A percentile compares a stretch with the other conserved stretches of the same genome.
phyloP scores from a whole-genome alignment of 2,329 filamentous ascomycete species.

The Fusarium camptoceras region DNA sequence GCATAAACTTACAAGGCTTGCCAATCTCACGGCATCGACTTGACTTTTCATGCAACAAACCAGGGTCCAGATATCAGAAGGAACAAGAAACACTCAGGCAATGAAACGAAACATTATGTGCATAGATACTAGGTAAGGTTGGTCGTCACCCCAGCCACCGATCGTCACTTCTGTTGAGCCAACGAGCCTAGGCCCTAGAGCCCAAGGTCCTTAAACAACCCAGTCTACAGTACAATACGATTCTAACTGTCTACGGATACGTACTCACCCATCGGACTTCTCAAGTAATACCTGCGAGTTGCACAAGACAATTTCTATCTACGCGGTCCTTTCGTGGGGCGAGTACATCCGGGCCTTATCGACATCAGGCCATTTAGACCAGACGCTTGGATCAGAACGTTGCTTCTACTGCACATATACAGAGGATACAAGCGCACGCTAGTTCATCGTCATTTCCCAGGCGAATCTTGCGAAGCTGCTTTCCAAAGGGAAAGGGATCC shows the following conservation, averaged over 20 bases:
- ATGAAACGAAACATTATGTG: constrained; percentile 46
- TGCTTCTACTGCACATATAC: constrained; percentile 29
- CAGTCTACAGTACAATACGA: constrained; percentile 5
- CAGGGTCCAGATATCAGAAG: constrained; percentile 16
- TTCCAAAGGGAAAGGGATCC: constrained; percentile 38
- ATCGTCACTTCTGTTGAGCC: constrained; percentile 38
- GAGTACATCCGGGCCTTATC: constrained; percentile 27
- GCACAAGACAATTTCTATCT: constrained; percentile 24
- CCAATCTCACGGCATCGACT: constrained; percentile 8
- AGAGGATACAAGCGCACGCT: constrained; percentile 28
- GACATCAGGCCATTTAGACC: constrained; percentile 41
- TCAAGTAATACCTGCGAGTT: constrained; percentile 13
- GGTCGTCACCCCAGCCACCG: constrained; percentile 32
- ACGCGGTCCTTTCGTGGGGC: constrained; percentile 9
- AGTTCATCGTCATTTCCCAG: constrained; percentile 45
- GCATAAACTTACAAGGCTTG: constrained; percentile 1
- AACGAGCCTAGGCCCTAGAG: constrained; percentile 29
- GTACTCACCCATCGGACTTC: constrained; percentile 1
- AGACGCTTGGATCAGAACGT: constrained; percentile 33
- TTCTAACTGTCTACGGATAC: constrained; percentile 5
- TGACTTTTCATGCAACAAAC: constrained; percentile 15
- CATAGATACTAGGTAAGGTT: constrained; percentile 21
- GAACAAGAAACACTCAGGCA: constrained; percentile 44
- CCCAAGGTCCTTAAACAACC: constrained; percentile 24
- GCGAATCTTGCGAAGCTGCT: constrained; percentile 16